Evolutionary conservation across 202 grass and related monocot species (phyloP), one percentile per base, ranked within the genome.

Genomic region (Digitaria exilis): DNA sequence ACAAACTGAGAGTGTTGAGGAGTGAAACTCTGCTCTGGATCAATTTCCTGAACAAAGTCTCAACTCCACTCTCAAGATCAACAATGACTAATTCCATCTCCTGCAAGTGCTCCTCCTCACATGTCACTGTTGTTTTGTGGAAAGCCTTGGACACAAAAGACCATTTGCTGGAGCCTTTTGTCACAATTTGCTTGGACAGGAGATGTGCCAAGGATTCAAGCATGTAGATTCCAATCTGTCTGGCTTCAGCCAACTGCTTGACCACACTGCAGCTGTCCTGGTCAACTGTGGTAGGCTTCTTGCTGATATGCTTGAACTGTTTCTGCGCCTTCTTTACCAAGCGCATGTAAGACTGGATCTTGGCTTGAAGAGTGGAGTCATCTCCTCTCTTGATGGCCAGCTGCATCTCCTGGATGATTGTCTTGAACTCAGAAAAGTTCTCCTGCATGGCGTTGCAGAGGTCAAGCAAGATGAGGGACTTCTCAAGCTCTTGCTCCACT

Each of bases 11-110:
- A 29, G 69, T 28, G 49, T 96, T 96, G 25, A 93, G 86, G 60
- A 96, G 77, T 50, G 86, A 89, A 3, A 84, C 86, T 79, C 90
- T 89, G 73, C 86, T 89, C 65, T 83, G 90, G 58, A 94, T 88
- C 48, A 89, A 54, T 80, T 71, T 83, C 46, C 81, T 77, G 82
- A 91, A 92, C 44, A 94, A 45, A 73, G 7, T 45, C 41, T 87
- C 79, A 7, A 92, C 46, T 82, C 46, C 28, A 16, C 41, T 89
- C 25, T 91, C 81, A 42, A 94, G 73, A 45, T 74, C 52, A 79
- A 64, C 74, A 61, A 92, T 58, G 63, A 67, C 65, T 31, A 76
- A 26, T 70, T 79, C 75, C 19, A 90, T 52, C 63, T 26, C 61
- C 17, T 50, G 52, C 46, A 80, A 80, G 13, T 84, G 71, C 31